A percentile compares a stretch with the other conserved stretches of the same genome.
phyloP scores from a whole-genome alignment of 208 protist genomes.

The Polymyxa betae region DNA sequence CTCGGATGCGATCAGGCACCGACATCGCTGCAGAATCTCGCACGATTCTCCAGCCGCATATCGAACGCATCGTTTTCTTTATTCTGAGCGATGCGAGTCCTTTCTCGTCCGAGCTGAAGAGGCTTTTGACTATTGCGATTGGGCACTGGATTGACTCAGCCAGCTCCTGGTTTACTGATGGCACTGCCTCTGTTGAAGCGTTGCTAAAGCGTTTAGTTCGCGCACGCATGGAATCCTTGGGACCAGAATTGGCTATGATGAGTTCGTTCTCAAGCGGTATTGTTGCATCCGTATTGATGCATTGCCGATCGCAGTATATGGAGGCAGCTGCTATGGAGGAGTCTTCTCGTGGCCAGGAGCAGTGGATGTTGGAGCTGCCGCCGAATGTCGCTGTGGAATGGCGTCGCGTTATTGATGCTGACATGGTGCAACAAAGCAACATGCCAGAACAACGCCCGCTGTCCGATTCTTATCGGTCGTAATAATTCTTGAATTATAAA shows the following conservation, averaged over 20 bases:
- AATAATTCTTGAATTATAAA: no score
- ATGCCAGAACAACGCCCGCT: background rate
- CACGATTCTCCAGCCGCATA: background rate
- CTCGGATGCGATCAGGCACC: background rate
- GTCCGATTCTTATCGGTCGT: slow-evolving; percentile 14
- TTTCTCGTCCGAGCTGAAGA: background rate
- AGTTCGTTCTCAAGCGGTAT: background rate
- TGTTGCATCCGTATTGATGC: background rate
- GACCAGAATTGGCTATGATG: background rate
- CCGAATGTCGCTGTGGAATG: background rate
- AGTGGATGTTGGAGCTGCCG: slow-evolving; percentile 28
- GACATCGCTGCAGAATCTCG: background rate
- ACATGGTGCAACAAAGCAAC: background rate
- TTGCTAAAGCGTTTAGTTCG: background rate
- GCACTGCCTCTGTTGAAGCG: background rate
- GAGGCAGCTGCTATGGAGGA: background rate
- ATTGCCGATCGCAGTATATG: background rate
- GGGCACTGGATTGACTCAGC: slow-evolving; percentile 20
- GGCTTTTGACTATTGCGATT: background rate
- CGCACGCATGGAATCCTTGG: background rate
- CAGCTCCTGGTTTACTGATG: background rate
- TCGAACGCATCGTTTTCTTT: background rate
- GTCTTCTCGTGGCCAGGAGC: background rate
- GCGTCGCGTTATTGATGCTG: background rate
- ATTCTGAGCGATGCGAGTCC: background rate